Evolutionary conservation across 441 rosid genomes (phyloP).

Genomic region (Corymbia citriodora): DNA sequence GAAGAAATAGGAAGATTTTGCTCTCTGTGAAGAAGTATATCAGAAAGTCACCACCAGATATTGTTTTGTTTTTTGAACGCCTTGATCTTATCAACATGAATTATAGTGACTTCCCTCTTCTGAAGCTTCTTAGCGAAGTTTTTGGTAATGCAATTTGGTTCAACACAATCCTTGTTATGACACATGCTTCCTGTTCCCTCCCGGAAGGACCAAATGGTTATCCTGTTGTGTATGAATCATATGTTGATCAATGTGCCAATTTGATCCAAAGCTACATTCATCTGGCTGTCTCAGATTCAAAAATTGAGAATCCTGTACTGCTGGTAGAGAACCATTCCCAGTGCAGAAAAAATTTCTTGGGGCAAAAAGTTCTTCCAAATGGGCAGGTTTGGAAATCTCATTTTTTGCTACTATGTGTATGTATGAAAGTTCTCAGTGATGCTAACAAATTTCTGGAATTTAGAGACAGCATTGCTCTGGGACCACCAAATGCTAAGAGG

Average conservation of each 20-base stretch:
- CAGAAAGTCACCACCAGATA: conserved; percentile 72
- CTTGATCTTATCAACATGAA: conserved; percentile 43
- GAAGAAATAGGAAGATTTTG: conserved; percentile 72
- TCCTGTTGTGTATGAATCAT: conserved; percentile 58
- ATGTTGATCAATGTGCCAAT: conserved; percentile 40
- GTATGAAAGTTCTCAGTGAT: conserved; percentile 78
- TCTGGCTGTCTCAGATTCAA: conserved; percentile 66
- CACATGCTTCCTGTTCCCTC: conserved; percentile 53
- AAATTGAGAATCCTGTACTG: conserved; percentile 70
- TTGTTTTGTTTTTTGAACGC: conserved; percentile 77
- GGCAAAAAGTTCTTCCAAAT: conserved; percentile 76
- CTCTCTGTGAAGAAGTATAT: conserved; percentile 59
- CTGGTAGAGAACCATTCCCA: conserved; percentile 79
- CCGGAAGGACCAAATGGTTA: conserved; percentile 74
- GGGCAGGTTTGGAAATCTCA: conserved; percentile 82
- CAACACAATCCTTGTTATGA: conserved; percentile 84
- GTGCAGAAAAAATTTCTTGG: conserved; percentile 61
- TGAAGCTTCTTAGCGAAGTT: conserved; percentile 70
- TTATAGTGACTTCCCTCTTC: conserved; percentile 62
- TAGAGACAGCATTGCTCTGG: conserved; percentile 56
- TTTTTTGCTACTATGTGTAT: conserved; percentile 55
- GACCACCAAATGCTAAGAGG: conserved; percentile 40
- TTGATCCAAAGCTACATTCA: conserved; percentile 66
- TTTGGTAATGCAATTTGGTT: conserved; percentile 84
- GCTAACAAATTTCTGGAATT: conserved; percentile 56